Percentiles rank a stretch among this genome's conserved stretches.
phyloP scores from a whole-genome alignment of 2,329 filamentous ascomycete species.

The Camillea tinctor region DNA sequence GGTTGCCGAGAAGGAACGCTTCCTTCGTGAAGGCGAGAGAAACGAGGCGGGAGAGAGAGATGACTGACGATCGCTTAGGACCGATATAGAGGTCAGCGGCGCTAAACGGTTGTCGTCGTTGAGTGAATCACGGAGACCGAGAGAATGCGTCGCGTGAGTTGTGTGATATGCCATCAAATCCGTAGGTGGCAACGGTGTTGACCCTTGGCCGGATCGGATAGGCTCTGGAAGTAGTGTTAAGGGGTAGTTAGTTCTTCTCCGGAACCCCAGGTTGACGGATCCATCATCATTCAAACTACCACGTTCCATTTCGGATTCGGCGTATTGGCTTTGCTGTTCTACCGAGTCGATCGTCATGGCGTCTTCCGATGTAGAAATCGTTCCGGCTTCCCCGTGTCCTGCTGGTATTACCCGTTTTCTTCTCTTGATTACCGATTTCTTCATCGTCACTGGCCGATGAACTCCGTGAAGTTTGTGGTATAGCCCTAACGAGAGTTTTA shows the following conservation, averaged over 20 bases:
- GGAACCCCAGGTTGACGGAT: slow-evolving; percentile 61
- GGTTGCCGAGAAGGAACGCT: slow-evolving; percentile 65
- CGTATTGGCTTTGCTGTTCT: slow-evolving; percentile 39
- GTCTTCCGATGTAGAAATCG: slow-evolving; percentile 36
- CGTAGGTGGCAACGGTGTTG: slow-evolving; percentile 43
- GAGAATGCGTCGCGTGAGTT: slow-evolving; percentile 38
- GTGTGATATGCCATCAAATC: slow-evolving; percentile 55
- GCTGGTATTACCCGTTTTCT: slow-evolving; percentile 92
- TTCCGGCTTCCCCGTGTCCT: slow-evolving; percentile 45
- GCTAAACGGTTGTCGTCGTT: slow-evolving; percentile 59
- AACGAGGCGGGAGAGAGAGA: slow-evolving; percentile 62
- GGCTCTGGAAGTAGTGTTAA: slow-evolving; percentile 48
- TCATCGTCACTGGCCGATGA: slow-evolving; percentile 96
- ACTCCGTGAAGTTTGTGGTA: slow-evolving; percentile 96
- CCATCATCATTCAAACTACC: slow-evolving; percentile 63
- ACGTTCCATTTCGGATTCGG: slow-evolving; percentile 44
- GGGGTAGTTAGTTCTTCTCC: slow-evolving; percentile 46
- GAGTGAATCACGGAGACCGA: slow-evolving; percentile 42
- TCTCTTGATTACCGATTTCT: slow-evolving; percentile 94
- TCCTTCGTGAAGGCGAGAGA: slow-evolving; percentile 60
- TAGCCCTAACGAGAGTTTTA: slow-evolving; percentile 58
- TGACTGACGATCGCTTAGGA: slow-evolving; percentile 49
- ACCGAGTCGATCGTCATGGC: slow-evolving; percentile 47
- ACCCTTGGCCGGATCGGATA: slow-evolving; percentile 42
- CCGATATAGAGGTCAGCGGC: slow-evolving; percentile 49